phyloP scores from a whole-genome alignment of 352 stramenopile genomes.

The Phytophthora citricola region DNA sequence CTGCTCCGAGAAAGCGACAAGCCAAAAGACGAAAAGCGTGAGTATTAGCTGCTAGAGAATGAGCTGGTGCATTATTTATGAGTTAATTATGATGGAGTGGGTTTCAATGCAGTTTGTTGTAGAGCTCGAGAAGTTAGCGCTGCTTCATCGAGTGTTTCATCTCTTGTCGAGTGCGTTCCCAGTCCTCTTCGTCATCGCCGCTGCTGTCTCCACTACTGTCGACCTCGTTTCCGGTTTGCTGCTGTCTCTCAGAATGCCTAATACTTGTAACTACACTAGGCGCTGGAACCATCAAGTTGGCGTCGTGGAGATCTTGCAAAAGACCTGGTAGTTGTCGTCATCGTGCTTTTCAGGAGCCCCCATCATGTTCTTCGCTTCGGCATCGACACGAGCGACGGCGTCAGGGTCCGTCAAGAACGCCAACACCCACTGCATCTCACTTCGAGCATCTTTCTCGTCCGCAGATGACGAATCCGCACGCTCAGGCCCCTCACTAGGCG shows the following conservation, averaged over 20 bases:
- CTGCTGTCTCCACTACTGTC: conserved; percentile 24
- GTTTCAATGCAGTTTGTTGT: too few species aligned
- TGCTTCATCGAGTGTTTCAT: conserved; percentile 37
- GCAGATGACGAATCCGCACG: background rate
- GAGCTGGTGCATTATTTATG: conserved; percentile 16
- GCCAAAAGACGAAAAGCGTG: conserved; percentile 23
- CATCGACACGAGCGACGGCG: conserved; percentile 50
- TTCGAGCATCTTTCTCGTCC: conserved; percentile 32
- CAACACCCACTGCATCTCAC: conserved; percentile 80
- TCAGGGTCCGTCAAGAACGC: conserved; percentile 67
- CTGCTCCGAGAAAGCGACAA: conserved; percentile 17
- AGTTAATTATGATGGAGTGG: background rate
- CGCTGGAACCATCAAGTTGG: conserved; percentile 47
- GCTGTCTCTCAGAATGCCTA: conserved; percentile 5
- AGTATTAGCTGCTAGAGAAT: conserved; percentile 2
- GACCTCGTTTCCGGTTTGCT: background rate
- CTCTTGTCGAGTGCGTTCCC: conserved; percentile 39
- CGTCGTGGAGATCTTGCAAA: conserved; percentile 65
- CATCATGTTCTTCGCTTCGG: conserved; percentile 63
- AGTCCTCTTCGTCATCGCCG: conserved; percentile 40
- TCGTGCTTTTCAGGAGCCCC: conserved; percentile 46
- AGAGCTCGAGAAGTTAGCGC: conserved; percentile 4
- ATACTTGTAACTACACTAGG: conserved; percentile 1
- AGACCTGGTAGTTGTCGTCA: conserved; percentile 80
- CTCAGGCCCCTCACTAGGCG: conserved; percentile 14